Evolutionary conservation across 2,329 filamentous ascomycete genomes (phyloP).

Genomic region (Alternaria gaisen): DNA sequence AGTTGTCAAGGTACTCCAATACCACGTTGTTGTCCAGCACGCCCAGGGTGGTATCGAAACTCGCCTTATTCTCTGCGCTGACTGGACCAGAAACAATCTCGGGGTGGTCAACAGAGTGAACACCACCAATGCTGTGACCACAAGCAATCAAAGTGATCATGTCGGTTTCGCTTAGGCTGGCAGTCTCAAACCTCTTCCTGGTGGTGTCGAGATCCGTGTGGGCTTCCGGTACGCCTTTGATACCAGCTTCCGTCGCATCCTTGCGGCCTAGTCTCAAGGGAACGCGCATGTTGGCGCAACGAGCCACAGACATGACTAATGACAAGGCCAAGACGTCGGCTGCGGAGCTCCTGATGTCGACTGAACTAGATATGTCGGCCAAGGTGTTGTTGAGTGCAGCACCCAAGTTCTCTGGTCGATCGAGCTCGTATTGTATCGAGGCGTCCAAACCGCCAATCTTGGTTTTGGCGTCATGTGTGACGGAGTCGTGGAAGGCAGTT

Average conservation of each 20-base stretch:
- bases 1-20: constrained; percentile 43
- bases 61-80: constrained; percentile 31
- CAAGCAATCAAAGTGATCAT: constrained; percentile 46
- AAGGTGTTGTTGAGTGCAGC: constrained; percentile 47
- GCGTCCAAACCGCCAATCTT: constrained; percentile 48
- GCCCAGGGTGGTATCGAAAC: constrained; percentile 36
- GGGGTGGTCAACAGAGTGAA: constrained; percentile 43
- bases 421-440: constrained; percentile 46
- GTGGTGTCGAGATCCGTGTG: constrained; percentile 44
- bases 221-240: constrained; percentile 44
- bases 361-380: constrained; percentile 36
- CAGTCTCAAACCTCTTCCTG: constrained; percentile 38
- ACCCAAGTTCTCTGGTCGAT: constrained; percentile 41
- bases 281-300: constrained; percentile 41
- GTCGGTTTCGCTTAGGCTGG: constrained; percentile 39
- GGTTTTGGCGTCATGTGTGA: constrained; percentile 37
- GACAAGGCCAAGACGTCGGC: constrained; percentile 47
- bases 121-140: constrained; percentile 49
- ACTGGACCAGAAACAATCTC: constrained; percentile 39
- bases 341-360: constrained; percentile 31
- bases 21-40: constrained; percentile 44
- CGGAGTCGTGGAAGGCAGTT: constrained; percentile 49
- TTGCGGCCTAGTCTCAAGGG: constrained; percentile 44
- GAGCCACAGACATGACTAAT: constrained; percentile 39
- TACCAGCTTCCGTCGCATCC: constrained; percentile 43